phyloP scores from a whole-genome alignment of 208 protist species.

The Acanthamoeba divionensis region DNA sequence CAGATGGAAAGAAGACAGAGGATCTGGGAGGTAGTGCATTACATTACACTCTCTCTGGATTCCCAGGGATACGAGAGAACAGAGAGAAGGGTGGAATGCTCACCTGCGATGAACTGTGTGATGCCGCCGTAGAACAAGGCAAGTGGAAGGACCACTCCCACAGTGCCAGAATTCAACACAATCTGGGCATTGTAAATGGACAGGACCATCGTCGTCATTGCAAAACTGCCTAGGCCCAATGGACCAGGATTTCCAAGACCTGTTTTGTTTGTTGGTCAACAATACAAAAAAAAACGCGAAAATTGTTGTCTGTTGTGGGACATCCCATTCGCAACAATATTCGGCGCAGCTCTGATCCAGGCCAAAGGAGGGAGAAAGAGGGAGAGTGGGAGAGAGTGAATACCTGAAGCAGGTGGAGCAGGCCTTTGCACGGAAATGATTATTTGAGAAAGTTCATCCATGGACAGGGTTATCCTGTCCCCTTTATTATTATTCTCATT shows the following conservation, averaged over 20 bases:
- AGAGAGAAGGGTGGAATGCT: no score
- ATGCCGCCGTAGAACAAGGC: constrained; percentile 48
- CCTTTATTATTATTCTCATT: no score
- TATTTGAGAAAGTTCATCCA: constrained; percentile 9
- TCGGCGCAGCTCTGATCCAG: no score
- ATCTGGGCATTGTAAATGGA: constrained; percentile 40
- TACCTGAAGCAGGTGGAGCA: neutral
- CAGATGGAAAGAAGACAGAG: no score
- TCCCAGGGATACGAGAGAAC: no score
- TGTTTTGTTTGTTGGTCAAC: neutral
- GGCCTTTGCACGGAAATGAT: constrained; percentile 6
- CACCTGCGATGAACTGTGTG: constrained; percentile 21
- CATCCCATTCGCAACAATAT: no score
- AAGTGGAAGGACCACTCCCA: neutral
- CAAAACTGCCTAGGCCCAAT: constrained; percentile 1
- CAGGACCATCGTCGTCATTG: constrained; percentile 26
- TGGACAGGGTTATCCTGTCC: neutral
- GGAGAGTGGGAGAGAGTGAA: neutral
- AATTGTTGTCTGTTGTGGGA: no score
- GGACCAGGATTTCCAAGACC: constrained; percentile 14
- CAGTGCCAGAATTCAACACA: neutral
- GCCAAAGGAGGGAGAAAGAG: no score
- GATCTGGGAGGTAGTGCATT: no score
- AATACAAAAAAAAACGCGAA: neutral
- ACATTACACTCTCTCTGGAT: no score